Conservation (phyloP, 192 early-diverging fungal species). For the Coemansia erecta region DNA sequence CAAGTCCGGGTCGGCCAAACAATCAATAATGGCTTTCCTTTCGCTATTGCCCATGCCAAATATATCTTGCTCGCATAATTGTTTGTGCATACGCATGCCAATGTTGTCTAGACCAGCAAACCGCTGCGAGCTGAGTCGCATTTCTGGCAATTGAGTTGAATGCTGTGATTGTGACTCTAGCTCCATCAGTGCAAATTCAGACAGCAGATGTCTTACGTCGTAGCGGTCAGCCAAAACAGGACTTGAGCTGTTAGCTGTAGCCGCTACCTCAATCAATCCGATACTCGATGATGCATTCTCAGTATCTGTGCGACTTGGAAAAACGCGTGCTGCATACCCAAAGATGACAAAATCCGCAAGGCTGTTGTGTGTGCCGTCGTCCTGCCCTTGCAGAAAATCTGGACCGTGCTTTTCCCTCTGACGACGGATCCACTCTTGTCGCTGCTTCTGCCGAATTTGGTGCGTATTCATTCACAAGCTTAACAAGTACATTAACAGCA, state of each 20-base stretch:
- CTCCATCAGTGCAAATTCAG: background rate
- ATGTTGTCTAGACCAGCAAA: background rate
- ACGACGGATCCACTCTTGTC: slow-evolving; percentile 14
- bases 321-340: slow-evolving; percentile 31
- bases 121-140: slow-evolving; percentile 5
- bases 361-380: slow-evolving; percentile 9
- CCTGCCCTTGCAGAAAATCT: slow-evolving; percentile 4
- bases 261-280: slow-evolving; percentile 15
- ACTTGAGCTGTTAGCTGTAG: background rate
- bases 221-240: slow-evolving; percentile 25
- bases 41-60: slow-evolving; percentile 14
- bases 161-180: background rate
- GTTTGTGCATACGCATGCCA: too few relatives aligned
- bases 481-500: background rate
- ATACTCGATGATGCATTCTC: background rate
- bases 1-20: background rate
- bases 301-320: background rate
- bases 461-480: slow-evolving; percentile 8
- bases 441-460: slow-evolving; percentile 15
- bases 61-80: background rate
- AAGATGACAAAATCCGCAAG: slow-evolving; percentile 5
- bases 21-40: slow-evolving; percentile 18
- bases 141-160: too few relatives aligned
- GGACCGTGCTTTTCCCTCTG: slow-evolving; percentile 15
- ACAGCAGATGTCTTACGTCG: slow-evolving; percentile 37